Evolutionary conservation across 495 filamentous ascomycete species (phyloP), one percentile per base, ranked within the genome.

Genomic region (Penicillium crystallinum): DNA sequence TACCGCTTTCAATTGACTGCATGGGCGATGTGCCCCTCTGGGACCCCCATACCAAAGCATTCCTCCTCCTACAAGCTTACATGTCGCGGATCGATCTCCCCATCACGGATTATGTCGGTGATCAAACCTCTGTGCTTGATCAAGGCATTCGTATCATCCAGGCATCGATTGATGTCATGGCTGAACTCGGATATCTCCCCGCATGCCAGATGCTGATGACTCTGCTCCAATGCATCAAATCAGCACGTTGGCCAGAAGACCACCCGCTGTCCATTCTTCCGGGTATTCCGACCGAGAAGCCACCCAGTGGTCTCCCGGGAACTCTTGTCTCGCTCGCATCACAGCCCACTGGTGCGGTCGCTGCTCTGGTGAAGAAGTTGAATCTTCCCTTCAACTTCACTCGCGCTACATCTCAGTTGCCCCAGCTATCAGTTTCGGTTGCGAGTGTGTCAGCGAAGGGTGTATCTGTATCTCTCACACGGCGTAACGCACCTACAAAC

Each of bases 31-130:
- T 95, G 40, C 92, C 90, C 0, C 89, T 97, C 85, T 97, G 93
- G 91, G 93, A 99, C 70, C 93, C 93, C 12, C 93, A 99, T 66
- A 88, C 97, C 59, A 99, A 99, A 63, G 87, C 95, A 0, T 97
- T 96, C 71, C 72, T 99, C 30, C 77, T 99, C 2, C 77, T 99
- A 0, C 95, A 99, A 63, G 91, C 93, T 2, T 90, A 96, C 64
- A 91, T 99, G 82, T 90, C 87, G 29, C 85, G 92, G 33, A 87
- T 97, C 56, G 83, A 88, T 44, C 81, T 99, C 22, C 93, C 93
- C 7, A 97, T 99, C 45, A 87, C 90, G 1, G 93, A 99, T 75
- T 99, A 99, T 56, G 89, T 97, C 6, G 93, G 92, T 58, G 93
- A 99, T 68, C 89, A 92, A 64, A 89, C 81, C 38, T 86, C 82